phyloP scores from a whole-genome alignment of 2,329 filamentous ascomycete genomes.

The Hypoxylon sp. region DNA sequence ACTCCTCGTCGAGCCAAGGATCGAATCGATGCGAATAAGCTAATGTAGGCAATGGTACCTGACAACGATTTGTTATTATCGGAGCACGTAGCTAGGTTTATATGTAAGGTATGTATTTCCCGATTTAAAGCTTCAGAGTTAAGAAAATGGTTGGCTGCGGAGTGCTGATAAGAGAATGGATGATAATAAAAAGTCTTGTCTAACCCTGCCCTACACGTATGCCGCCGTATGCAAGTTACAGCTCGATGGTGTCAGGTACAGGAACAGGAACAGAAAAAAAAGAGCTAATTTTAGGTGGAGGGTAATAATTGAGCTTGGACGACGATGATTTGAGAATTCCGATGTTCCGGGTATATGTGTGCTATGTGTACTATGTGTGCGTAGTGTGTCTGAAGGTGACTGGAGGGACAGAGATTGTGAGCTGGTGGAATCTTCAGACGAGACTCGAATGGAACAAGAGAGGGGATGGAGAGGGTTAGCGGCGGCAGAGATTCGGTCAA shows the following conservation, averaged over 20 bases:
- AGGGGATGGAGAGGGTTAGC: conserved; percentile 29
- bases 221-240: conserved; percentile 30
- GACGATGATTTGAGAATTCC: conserved; percentile 43
- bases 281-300: conserved; percentile 28
- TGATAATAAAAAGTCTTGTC: conserved; percentile 27
- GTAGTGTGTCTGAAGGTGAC: conserved; percentile 41
- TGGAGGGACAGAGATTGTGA: conserved; percentile 37
- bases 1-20: conserved; percentile 26
- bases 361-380: conserved; percentile 23
- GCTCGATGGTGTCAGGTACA: conserved; percentile 39
- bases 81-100: conserved; percentile 35
- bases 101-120: neutral
- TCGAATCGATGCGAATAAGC: conserved; percentile 24
- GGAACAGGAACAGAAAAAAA: conserved; percentile 30
- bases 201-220: conserved; percentile 38
- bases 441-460: conserved; percentile 28
- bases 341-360: conserved; percentile 23
- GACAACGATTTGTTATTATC: conserved; percentile 41
- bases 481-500: conserved; percentile 45
- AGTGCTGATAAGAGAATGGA: conserved; percentile 16
- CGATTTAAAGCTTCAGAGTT: conserved; percentile 8
- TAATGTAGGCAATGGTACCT: conserved; percentile 11
- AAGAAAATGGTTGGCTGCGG: conserved; percentile 20
- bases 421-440: conserved; percentile 38
- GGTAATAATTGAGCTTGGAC: conserved; percentile 31